phyloP scores from a whole-genome alignment of 495 filamentous ascomycete species.

The Neurospora africana region DNA sequence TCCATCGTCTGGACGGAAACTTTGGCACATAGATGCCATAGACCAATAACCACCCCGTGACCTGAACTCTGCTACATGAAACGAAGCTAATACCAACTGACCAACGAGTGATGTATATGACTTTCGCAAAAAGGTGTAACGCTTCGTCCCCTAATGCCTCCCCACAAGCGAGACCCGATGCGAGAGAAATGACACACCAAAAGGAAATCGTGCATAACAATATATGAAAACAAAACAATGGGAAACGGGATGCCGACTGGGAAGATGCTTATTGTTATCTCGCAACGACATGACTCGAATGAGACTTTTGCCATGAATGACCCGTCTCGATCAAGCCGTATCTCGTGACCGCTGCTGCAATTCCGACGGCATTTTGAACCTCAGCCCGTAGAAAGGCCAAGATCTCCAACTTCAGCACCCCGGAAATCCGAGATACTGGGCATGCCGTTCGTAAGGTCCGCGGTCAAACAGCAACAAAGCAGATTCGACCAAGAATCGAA shows the following conservation, averaged over 20 bases:
- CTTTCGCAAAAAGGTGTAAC: slow-evolving; percentile 1
- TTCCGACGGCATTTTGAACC: slow-evolving; percentile 1
- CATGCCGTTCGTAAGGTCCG: slow-evolving; percentile 25
- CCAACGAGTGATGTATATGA: neutral
- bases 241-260: slow-evolving; percentile 7
- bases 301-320: neutral
- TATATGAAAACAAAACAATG: slow-evolving; percentile 15
- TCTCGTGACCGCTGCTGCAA: slow-evolving; percentile 10
- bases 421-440: slow-evolving; percentile 16
- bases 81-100: neutral
- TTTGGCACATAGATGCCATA: neutral
- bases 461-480: slow-evolving; percentile 1
- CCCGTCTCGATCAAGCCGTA: neutral
- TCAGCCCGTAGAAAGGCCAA: slow-evolving; percentile 2
- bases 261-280: slow-evolving; percentile 8
- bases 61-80: neutral
- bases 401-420: slow-evolving; percentile 13
- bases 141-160: slow-evolving; percentile 29
- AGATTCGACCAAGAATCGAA: neutral
- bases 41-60: neutral
- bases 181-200: slow-evolving; percentile 17
- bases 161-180: slow-evolving; percentile 32
- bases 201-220: slow-evolving; percentile 12
- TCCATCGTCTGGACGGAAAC: neutral
- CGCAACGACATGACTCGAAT: slow-evolving; percentile 5